These are phyloP conservation scores for Epicoccum nigrum DNA, from an alignment of 2,329 filamentous ascomycete species.

Conservation along the genomic window DNA sequence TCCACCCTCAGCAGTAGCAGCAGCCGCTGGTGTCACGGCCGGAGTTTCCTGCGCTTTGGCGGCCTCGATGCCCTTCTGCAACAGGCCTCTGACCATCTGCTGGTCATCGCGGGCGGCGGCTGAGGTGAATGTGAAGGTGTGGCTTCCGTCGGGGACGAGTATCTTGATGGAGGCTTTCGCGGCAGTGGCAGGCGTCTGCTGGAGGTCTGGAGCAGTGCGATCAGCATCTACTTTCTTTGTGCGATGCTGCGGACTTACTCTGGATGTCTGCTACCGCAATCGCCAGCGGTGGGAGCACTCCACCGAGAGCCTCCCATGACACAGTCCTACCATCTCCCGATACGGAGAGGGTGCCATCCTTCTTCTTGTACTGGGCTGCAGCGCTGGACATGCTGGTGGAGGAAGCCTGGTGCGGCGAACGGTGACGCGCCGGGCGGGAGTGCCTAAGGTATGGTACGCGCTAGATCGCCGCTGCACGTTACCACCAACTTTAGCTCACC, in stretches of 20 bases:
- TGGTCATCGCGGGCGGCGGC: constrained; percentile 80
- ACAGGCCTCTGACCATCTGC: constrained; percentile 79
- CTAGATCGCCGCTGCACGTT: constrained; percentile 13
- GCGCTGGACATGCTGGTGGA: constrained; percentile 45
- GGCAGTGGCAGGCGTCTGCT: constrained; percentile 88
- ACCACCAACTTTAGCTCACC: background rate
- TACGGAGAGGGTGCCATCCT: constrained; percentile 83
- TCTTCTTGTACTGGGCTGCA: constrained; percentile 81
- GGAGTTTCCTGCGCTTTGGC: constrained; percentile 59
- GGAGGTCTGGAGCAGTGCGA: constrained; percentile 68
- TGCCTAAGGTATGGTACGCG: constrained; percentile 15
- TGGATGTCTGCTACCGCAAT: constrained; percentile 78
- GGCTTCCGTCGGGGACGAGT: constrained; percentile 75
- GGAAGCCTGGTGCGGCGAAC: constrained; percentile 16
- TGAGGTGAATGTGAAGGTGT: constrained; percentile 90
- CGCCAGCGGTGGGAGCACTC: constrained; percentile 68
- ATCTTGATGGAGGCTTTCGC: constrained; percentile 95
- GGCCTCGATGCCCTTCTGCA: constrained; percentile 78
- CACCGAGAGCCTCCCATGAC: constrained; percentile 76
- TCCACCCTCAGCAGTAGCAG: constrained; percentile 22
- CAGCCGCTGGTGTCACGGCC: constrained; percentile 39
- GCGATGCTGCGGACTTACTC: constrained; percentile 62
- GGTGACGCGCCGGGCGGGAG: constrained; percentile 10
- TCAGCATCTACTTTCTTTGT: constrained; percentile 7
- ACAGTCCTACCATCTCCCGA: constrained; percentile 75